Conservation (phyloP, 371 early-diverging fungal genomes). For the Mortierella sp. region DNA sequence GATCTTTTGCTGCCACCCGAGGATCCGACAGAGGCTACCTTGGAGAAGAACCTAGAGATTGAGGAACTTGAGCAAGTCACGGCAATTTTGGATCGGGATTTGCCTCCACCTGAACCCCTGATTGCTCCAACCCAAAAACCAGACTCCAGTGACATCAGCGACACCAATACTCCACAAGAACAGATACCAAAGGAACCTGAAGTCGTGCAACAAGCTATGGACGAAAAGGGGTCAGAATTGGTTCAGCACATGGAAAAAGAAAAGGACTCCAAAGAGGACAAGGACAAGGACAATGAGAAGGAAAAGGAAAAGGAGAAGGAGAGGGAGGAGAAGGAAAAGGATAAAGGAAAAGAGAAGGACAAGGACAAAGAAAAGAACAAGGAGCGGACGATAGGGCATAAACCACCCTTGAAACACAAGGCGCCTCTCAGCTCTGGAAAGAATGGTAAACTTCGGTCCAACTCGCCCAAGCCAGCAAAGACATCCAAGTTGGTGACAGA, state of each 20-base stretch:
- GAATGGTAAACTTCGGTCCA: conserved; percentile 22
- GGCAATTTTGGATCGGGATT: conserved; percentile 5
- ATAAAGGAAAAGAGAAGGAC: background rate
- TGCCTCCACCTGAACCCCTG: too few species aligned
- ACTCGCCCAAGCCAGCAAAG: conserved; percentile 44
- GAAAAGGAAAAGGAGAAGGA: background rate
- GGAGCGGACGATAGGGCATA: background rate
- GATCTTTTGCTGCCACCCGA: background rate
- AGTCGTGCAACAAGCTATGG: too few species aligned
- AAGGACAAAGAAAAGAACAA: conserved; percentile 1
- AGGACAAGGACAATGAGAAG: background rate
- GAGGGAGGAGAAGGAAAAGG: background rate
- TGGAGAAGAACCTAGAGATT: background rate
- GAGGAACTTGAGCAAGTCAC: background rate
- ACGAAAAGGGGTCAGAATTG: too few species aligned
- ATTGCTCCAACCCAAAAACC: too few species aligned
- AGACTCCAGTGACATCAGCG: background rate
- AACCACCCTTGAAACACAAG: conserved; percentile 10
- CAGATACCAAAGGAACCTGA: too few species aligned
- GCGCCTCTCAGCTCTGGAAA: conserved; percentile 6
- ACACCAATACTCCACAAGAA: background rate
- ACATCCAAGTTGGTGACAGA: conserved; percentile 41
- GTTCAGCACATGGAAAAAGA: background rate
- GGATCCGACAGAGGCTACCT: background rate
- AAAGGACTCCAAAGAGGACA: background rate